A percentile compares a stretch with the other conserved stretches of the same genome.
phyloP scores from a whole-genome alignment of 2,329 filamentous ascomycete genomes.

The Rhytidhysteron rufulum region DNA sequence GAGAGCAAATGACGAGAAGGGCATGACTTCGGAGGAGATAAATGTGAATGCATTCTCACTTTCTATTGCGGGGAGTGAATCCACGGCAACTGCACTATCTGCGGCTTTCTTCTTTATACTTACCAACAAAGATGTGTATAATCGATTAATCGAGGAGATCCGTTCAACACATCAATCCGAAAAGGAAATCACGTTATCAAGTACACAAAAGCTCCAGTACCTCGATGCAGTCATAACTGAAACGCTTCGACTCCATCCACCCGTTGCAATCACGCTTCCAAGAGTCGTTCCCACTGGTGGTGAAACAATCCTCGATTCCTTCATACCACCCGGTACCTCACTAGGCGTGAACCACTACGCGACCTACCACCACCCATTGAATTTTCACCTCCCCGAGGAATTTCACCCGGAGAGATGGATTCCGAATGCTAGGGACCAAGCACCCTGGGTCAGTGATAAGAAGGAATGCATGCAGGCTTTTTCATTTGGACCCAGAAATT shows the following conservation, averaged over 20 bases:
- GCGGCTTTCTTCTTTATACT: slow-evolving; percentile 7
- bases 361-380: slow-evolving; percentile 7
- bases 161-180: slow-evolving; percentile 6
- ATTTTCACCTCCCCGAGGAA: background rate
- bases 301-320: slow-evolving; percentile 20
- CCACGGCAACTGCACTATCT: slow-evolving; percentile 10
- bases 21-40: slow-evolving; percentile 10
- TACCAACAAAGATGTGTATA: slow-evolving; percentile 6
- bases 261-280: slow-evolving; percentile 7
- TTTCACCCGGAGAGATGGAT: background rate
- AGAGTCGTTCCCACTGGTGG: slow-evolving; percentile 22
- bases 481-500: slow-evolving; percentile 7
- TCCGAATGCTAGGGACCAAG: too few species aligned
- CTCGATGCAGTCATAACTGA: background rate
- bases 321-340: slow-evolving; percentile 18
- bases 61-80: slow-evolving; percentile 18
- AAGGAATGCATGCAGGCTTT: slow-evolving; percentile 8
- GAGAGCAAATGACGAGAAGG: slow-evolving; percentile 12
- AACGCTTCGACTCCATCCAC: slow-evolving; percentile 1
- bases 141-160: slow-evolving; percentile 6
- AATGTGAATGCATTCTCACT: slow-evolving; percentile 7
- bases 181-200: slow-evolving; percentile 8
- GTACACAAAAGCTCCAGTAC: slow-evolving; percentile 6
- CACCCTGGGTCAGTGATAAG: slow-evolving; percentile 3
- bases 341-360: slow-evolving; percentile 7